Evolutionary conservation across 176 grass and related monocot genomes (phyloP).

Genomic region (Carex littledalei): DNA sequence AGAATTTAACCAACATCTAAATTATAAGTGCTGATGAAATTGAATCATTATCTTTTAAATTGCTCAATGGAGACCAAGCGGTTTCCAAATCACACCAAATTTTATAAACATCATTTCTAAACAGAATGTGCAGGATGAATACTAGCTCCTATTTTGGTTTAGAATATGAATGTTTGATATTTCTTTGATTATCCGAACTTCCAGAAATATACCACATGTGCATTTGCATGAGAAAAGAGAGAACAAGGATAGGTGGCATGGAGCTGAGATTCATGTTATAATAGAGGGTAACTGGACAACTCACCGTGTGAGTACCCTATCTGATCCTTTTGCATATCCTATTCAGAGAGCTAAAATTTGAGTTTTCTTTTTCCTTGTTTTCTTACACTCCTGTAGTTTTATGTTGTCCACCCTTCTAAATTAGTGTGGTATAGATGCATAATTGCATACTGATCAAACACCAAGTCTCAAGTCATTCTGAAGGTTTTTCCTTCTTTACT

Average conservation of each 20-base stretch:
- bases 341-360: neutral
- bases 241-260: constrained; percentile 78
- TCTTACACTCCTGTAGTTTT: neutral
- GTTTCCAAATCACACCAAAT: neutral
- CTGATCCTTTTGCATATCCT: neutral
- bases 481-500: neutral
- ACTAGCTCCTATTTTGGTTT: neutral
- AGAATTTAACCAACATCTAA: neutral
- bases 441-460: constrained; percentile 3
- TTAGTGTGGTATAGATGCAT: constrained; percentile 1
- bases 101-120: neutral
- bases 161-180: constrained; percentile 9
- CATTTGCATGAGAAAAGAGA: constrained; percentile 94
- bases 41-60: neutral
- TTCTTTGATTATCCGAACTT: constrained; percentile 19
- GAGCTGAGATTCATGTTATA: constrained; percentile 93
- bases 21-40: neutral
- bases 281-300: constrained; percentile 99
- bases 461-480: neutral
- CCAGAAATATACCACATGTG: constrained; percentile 95
- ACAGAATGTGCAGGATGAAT: neutral
- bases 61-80: neutral
- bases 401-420: neutral
- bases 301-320: constrained; percentile 61
- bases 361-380: neutral